These are phyloP conservation scores for Fusarium dlaminii DNA, from an alignment of 2,329 filamentous ascomycete species.

Conservation along the genomic window DNA sequence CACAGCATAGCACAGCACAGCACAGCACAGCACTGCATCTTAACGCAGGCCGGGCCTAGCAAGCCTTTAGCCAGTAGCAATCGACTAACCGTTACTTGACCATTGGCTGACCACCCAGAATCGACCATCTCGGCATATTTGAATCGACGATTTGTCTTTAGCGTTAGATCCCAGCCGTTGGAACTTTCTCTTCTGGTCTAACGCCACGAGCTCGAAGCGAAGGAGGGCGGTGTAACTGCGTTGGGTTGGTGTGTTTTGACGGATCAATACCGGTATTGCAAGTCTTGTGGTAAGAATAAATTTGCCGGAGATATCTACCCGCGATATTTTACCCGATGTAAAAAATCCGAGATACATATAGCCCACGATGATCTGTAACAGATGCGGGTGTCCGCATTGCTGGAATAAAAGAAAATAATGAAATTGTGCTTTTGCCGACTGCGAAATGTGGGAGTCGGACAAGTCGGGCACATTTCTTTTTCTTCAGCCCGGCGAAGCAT, in stretches of 20 bases:
- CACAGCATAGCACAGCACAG: too few species aligned
- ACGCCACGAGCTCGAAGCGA: conserved; percentile 22
- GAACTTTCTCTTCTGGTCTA: conserved; percentile 7
- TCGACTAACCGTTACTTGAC: conserved; percentile 12
- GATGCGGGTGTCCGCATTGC: not conserved
- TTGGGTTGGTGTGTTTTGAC: not conserved
- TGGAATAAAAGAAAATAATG: conserved; percentile 2
- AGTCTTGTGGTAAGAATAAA: not conserved
- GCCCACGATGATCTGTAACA: not conserved
- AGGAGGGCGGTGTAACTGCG: conserved; percentile 7
- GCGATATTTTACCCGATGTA: conserved; percentile 5
- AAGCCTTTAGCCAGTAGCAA: conserved; percentile 18
- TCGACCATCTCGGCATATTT: conserved; percentile 5
- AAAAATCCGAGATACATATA: not conserved
- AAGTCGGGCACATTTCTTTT: conserved; percentile 8
- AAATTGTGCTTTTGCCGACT: conserved; percentile 1
- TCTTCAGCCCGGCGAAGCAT: not conserved
- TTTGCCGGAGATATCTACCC: conserved; percentile 19
- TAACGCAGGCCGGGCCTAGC: not conserved
- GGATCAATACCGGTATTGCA: not conserved
- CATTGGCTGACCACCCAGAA: conserved; percentile 8
- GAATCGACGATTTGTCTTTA: conserved; percentile 26
- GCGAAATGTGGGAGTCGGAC: conserved; percentile 2
- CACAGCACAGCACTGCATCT: not conserved
- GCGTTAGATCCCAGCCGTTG: conserved; percentile 35